Percentiles rank a stretch among this genome's conserved stretches.
phyloP scores from a whole-genome alignment of 371 early-diverging fungal genomes.

The Apophysomyces ossiformis region DNA sequence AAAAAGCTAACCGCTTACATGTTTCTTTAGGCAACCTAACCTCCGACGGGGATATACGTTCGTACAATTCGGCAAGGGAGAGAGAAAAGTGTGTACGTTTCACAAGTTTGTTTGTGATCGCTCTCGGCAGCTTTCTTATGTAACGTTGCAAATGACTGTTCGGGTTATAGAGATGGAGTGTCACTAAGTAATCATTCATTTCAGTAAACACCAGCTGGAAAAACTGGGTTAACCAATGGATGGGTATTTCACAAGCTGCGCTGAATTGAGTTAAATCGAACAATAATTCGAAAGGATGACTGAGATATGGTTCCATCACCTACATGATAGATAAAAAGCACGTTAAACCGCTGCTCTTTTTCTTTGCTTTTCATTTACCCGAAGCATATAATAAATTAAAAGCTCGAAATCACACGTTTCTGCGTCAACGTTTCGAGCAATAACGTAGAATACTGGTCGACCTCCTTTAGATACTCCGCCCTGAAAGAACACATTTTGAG shows the following conservation, averaged over 20 bases:
- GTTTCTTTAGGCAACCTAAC: slow-evolving; percentile 78
- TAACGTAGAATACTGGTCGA: slow-evolving; percentile 83
- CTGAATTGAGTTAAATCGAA: slow-evolving; percentile 84
- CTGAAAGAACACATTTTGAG: slow-evolving; percentile 74
- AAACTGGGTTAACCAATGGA: slow-evolving; percentile 76
- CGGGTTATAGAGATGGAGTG: slow-evolving; percentile 76
- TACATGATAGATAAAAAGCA: slow-evolving; percentile 13
- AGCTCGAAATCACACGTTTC: slow-evolving; percentile 84
- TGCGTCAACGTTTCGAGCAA: slow-evolving; percentile 70
- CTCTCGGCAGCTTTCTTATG: slow-evolving; percentile 58
- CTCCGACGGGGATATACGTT: slow-evolving; percentile 70
- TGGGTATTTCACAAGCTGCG: slow-evolving; percentile 75
- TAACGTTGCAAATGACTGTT: slow-evolving; percentile 74
- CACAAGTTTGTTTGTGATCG: slow-evolving; percentile 61
- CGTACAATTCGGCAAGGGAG: slow-evolving; percentile 66
- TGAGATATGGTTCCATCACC: slow-evolving; percentile 62
- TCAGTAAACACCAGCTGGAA: slow-evolving; percentile 74
- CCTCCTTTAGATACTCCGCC: slow-evolving; percentile 79
- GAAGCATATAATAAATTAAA: slow-evolving; percentile 73
- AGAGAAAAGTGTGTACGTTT: slow-evolving; percentile 68
- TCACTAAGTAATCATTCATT: slow-evolving; percentile 54
- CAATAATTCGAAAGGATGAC: slow-evolving; percentile 76
- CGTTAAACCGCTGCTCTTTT: background rate
- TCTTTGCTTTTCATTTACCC: slow-evolving; percentile 44
- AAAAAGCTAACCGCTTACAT: slow-evolving; percentile 30